Evolutionary conservation across 139 green algal species (phyloP).

Genomic region (Chlorella sorokiniana): DNA sequence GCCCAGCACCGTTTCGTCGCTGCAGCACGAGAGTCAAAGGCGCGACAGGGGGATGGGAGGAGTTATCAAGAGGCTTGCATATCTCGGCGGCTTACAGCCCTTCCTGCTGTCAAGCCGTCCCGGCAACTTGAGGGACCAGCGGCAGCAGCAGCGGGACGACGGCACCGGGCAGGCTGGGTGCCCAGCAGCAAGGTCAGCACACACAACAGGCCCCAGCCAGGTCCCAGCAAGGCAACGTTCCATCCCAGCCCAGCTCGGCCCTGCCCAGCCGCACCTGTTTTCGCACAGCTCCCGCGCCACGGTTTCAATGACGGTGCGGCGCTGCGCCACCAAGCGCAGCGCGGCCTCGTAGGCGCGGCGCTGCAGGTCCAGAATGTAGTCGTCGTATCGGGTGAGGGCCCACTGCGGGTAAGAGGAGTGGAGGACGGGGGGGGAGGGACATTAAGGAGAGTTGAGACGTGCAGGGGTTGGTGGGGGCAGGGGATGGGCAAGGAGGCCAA

Average conservation of each 20-base stretch:
- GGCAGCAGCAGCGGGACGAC: no score
- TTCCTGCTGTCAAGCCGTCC: no score
- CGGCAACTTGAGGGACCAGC: no score
- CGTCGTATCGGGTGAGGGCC: conserved; percentile 26
- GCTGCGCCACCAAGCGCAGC: conserved; percentile 34
- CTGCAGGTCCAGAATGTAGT: conserved; percentile 52
- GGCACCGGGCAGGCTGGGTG: no score
- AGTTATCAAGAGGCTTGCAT: background rate
- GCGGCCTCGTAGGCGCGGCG: conserved; percentile 44
- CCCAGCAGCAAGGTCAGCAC: no score
- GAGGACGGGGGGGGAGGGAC: background rate
- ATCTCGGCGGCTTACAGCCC: background rate
- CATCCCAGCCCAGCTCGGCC: background rate
- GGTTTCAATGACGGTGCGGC: conserved; percentile 42
- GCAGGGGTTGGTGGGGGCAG: background rate
- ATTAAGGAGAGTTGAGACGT: background rate
- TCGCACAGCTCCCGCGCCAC: background rate
- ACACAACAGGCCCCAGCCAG: no score
- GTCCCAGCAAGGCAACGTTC: background rate
- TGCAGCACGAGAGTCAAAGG: background rate
- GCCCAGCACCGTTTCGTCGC: conserved; percentile 54
- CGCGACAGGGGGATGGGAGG: background rate
- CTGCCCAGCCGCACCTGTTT: background rate
- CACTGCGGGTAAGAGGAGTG: conserved; percentile 14
- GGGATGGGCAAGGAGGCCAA: background rate